Evolutionary conservation across 2,329 filamentous ascomycete species (phyloP), one percentile per base, ranked within the genome.

Genomic region (Fusarium poae): DNA sequence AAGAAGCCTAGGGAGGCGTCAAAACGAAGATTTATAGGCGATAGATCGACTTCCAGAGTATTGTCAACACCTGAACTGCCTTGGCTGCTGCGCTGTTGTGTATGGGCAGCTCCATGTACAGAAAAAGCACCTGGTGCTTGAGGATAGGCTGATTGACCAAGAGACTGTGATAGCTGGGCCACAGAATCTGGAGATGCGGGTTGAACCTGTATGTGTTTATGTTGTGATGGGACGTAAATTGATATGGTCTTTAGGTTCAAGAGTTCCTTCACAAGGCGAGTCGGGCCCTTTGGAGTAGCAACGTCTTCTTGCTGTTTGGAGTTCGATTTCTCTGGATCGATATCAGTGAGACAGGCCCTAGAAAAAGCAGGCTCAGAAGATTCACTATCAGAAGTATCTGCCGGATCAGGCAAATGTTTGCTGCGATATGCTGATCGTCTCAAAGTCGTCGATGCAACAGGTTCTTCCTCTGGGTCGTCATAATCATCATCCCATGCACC

Each of bases 121-220:
- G 88, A 91, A 74, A 91, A 91, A 4, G 88, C 84, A 1, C 88
- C 89, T 2, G 88, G 88, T 5, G 89, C 75, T 71, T 88, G 82
- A 0, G 84, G 82, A n/a, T 81, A 81, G 13, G 80, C 65, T 3
- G 83, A 85, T 37, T 73, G 77, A 0, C 74, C 73, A 37, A 83
- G 64, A 16, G 77, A 75, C 32, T 77, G 72, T 10, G 74, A 72
- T 9, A 78, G 67, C 25, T 76, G 70, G 11, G 72, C 60, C 5
- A 74, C 60, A 1, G 77, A 75, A 27, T 77, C 76, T 1, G 75
- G 71, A 1, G 73, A 67, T 9, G 70, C 62, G 18, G 76, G 49
- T 6, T 80, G 70, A 9, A 82, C 72, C 23, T 82, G 75, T 27
- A 83, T 72, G 45, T 84, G 80, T 12, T 83, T 77, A 67, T 86